Conservation (phyloP, 2,329 filamentous ascomycete species). For the Beauveria australis region DNA sequence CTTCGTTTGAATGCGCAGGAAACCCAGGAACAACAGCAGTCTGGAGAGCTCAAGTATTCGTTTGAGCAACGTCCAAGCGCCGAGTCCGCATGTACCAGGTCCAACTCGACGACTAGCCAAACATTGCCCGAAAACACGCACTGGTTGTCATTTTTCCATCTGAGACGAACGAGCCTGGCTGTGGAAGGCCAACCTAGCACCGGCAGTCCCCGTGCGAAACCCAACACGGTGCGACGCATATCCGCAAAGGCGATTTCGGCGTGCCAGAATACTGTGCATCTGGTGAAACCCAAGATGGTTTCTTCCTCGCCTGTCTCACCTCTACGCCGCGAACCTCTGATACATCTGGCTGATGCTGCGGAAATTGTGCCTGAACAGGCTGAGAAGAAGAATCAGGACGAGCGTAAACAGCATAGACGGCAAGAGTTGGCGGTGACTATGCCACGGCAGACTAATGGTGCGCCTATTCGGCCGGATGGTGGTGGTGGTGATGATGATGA, state of each 20-base stretch:
- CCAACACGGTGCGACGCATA: conserved; percentile 21
- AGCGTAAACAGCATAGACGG: background rate
- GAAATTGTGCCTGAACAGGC: conserved; percentile 12
- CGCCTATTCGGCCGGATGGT: background rate
- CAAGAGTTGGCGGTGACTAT: background rate
- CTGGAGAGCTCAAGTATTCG: conserved; percentile 23
- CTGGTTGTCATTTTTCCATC: conserved; percentile 54
- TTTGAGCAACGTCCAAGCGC: conserved; percentile 26
- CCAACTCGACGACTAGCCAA: background rate
- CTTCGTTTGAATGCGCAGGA: conserved; percentile 22
- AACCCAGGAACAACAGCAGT: conserved; percentile 12
- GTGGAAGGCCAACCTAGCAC: background rate
- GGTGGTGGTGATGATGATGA: conserved; percentile 15
- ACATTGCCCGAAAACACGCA: conserved; percentile 11
- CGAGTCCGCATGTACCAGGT: background rate
- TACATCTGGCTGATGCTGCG: conserved; percentile 15
- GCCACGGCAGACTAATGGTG: background rate
- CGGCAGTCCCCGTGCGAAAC: background rate
- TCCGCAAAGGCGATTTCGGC: conserved; percentile 12
- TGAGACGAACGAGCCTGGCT: conserved; percentile 16
- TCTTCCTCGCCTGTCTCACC: conserved; percentile 11
- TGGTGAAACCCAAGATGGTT: conserved; percentile 31
- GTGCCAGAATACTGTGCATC: conserved; percentile 20
- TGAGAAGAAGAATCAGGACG: background rate
- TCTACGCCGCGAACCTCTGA: background rate